phyloP scores from a whole-genome alignment of 306 rosid genomes.

The Dryas octopetala region DNA sequence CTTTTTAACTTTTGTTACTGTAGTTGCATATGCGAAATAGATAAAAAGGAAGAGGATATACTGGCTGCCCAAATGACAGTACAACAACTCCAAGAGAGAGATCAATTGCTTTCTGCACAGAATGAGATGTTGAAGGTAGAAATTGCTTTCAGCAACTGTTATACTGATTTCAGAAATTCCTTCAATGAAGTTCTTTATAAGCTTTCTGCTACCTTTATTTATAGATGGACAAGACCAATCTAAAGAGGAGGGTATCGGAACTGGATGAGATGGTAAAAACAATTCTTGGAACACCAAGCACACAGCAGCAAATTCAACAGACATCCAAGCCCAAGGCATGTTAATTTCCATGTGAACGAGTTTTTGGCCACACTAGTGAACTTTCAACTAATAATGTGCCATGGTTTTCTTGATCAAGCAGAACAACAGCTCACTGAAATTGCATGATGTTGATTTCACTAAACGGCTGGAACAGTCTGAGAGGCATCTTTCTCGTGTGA shows the following conservation, averaged over 20 bases:
- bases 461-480: constrained; percentile 62
- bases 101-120: constrained; percentile 81
- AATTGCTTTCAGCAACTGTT: background rate
- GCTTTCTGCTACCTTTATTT: constrained; percentile 28
- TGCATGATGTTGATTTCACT: constrained; percentile 43
- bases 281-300: constrained; percentile 40
- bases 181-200: background rate
- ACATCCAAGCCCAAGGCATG: constrained; percentile 52
- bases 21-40: constrained; percentile 62
- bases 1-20: constrained; percentile 27
- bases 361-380: background rate
- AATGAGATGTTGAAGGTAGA: constrained; percentile 84
- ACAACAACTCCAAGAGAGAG: constrained; percentile 73
- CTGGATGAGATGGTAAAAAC: constrained; percentile 76
- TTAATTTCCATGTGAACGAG: background rate
- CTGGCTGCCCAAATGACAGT: constrained; percentile 53
- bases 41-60: constrained; percentile 57
- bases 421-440: constrained; percentile 40
- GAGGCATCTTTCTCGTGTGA: constrained; percentile 54
- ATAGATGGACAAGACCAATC: constrained; percentile 76
- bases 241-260: constrained; percentile 61
- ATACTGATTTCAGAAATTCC: background rate
- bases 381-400: constrained; percentile 7
- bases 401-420: constrained; percentile 31
- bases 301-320: constrained; percentile 35